Evolutionary conservation across 371 early-diverging fungal species (phyloP), one percentile per base, ranked within the genome.

Genomic region (Circinella umbellata): DNA sequence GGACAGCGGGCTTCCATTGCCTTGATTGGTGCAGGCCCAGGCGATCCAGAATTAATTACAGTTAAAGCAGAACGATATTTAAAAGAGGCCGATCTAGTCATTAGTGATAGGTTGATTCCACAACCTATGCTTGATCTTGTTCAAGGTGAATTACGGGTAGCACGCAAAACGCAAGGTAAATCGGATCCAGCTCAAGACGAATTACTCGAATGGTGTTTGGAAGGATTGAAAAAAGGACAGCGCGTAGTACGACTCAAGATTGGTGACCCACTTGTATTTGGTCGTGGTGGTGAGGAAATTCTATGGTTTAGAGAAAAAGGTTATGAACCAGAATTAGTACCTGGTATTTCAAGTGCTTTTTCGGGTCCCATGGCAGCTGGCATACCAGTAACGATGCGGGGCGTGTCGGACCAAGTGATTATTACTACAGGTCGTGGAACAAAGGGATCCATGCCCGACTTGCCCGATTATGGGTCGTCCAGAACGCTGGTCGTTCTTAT

Each of bases 201-300:
- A 54, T 77, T 79, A 66, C 85, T 91, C 69, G 82, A 82, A 38
- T 89, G 91, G 83, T 91, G 90, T 63, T 76, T 94, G 38, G 88
- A 89, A 61, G 94, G 89, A 17, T 78, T 94, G 35, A 66, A 80
- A 8, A 76, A 84, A 39, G 93, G 92, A 18, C 79, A 86, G 73
- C 82, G 77, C 2, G 96, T 97, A 6, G 94, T 94, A 37, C 82
- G 97, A 57, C 85, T 97, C 64, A 96, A 97, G 85, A 91, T 91
- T 64, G 97, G 97, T 5, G 95, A 96, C 70, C 95, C 95, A 15
- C 91, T 94, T 72, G 84, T 97, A 53, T 97, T 94, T 76, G 96
- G 96, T n/a, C 90, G 97, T 27, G 96, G 95, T 35, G 95, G 92
- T 6, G 97, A 97, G 75, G 97, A 97, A 75, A 79, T 93, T 13